phyloP scores from a whole-genome alignment of 352 stramenopile genomes.

The Paralagenidium karlingii region DNA sequence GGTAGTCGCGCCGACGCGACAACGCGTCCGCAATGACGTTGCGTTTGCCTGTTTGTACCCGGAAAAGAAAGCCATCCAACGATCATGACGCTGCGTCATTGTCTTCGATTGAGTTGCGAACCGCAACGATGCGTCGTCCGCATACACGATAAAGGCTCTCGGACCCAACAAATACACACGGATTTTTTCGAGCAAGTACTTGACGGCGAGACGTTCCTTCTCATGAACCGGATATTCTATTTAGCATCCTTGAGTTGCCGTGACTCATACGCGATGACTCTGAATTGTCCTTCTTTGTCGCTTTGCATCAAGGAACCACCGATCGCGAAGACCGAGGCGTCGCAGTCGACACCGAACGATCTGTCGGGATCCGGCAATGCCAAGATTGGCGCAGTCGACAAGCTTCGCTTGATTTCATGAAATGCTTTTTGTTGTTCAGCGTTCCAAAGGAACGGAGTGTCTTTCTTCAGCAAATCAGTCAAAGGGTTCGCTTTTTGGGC shows the following conservation, averaged over 20 bases:
- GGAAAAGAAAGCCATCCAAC: constrained; percentile 14
- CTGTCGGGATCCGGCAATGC: neutral
- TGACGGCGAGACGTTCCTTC: neutral
- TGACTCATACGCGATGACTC: constrained; percentile 2
- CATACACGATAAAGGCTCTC: constrained; percentile 1
- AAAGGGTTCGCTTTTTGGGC: neutral
- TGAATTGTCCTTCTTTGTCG: neutral
- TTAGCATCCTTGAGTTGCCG: neutral
- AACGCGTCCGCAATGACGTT: constrained; percentile 9
- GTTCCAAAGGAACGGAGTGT: neutral
- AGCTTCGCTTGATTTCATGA: neutral
- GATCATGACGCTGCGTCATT: constrained; percentile 6
- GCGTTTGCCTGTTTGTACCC: constrained; percentile 9
- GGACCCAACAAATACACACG: neutral
- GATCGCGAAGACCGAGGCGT: constrained; percentile 2
- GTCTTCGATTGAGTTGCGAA: neutral
- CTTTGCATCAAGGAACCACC: constrained; percentile 5
- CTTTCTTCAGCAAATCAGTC: neutral
- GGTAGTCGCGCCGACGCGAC: constrained; percentile 2
- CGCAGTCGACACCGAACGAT: constrained; percentile 3
- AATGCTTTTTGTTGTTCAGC: neutral
- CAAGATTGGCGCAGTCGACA: neutral
- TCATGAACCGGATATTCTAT: constrained; percentile 1
- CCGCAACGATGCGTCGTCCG: neutral
- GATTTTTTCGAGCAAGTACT: neutral